Evolutionary conservation across 768 basidiomycete genomes (phyloP), one percentile per base, ranked within the genome.

Genomic region (Pulveroboletus sp.): DNA sequence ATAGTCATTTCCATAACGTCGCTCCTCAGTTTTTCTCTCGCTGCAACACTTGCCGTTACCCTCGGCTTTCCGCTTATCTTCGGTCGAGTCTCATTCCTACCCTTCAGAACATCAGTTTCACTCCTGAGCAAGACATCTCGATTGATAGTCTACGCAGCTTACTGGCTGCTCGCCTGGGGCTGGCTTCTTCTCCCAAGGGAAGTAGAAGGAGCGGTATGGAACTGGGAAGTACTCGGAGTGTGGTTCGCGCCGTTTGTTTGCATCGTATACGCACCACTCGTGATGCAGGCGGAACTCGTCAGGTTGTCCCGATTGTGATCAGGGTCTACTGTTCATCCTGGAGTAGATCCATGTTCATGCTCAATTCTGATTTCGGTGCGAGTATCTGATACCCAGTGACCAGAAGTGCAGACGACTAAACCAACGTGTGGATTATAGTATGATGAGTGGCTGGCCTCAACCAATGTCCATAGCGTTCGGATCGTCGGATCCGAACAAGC

Each of bases 11-110:
- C 84, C 11, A 81, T 90, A 33, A 83, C 83, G 27, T 86, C 91
- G 14, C 84, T 96, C 51, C 81, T 96, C 65, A 96, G 97, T 67
- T 95, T 95, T 69, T 92, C 90, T 8, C 82, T 97, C 17, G 89
- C 94, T 0, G 82, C 85, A 18, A 63, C 76, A 18, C 75, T 95
- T 15, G 80, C 87, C 0, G 63, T 86, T 26, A 58, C 80, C 8
- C 74, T 92, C 15, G 82, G 83, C 8, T 37, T 85, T 9, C 86
- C 90, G 1, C 74, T 92, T n/a, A 70, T 76, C 11, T 71, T 73
- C 5, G 67, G 77, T 12, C 64, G 68, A 74, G 11, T 69, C 7
- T 58, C 74, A 1, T 62, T 67, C 21, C 17, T 26, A 10, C 38
- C 56, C 1, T 44, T 58, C 47, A 1, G 57, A 47, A 33, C 55